Evolutionary conservation across 106 monocot species (phyloP).

Genomic region (Dendrobium officinale): DNA sequence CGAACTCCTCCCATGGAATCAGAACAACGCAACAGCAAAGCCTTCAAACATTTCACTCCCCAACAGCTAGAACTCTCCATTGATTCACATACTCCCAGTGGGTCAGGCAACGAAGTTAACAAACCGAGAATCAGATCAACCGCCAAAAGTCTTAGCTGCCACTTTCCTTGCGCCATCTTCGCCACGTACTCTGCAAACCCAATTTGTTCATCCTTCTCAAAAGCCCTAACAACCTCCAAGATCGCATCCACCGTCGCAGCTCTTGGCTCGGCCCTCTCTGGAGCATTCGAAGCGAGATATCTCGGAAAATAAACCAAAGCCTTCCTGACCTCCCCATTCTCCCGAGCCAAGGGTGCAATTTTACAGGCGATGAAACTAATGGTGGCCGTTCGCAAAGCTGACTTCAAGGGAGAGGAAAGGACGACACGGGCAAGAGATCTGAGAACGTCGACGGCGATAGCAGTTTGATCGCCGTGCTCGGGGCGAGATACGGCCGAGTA

Average conservation of each 20-base stretch:
- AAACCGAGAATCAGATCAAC: constrained; percentile 69
- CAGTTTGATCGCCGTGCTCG: constrained; percentile 51
- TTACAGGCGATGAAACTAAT: constrained; percentile 39
- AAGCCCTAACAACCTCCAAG: constrained; percentile 46
- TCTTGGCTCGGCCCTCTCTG: constrained; percentile 76
- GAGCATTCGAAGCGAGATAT: constrained; percentile 59
- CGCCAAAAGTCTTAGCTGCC: constrained; percentile 64
- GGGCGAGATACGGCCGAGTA: constrained; percentile 28
- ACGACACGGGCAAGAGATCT: constrained; percentile 36
- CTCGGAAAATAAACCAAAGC: constrained; percentile 70
- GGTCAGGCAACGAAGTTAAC: constrained; percentile 46
- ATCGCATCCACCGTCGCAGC: constrained; percentile 67
- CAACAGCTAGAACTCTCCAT: constrained; percentile 13
- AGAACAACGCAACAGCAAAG: constrained; percentile 54
- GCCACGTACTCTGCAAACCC: constrained; percentile 45
- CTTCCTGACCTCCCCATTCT: constrained; percentile 46
- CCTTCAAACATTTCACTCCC: constrained; percentile 46
- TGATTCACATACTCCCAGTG: constrained; percentile 16
- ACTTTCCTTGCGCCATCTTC: constrained; percentile 69
- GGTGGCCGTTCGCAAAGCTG: constrained; percentile 21
- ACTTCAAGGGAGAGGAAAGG: constrained; percentile 43
- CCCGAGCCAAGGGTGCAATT: constrained; percentile 39
- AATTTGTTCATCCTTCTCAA: constrained; percentile 45
- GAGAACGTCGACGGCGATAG: constrained; percentile 40
- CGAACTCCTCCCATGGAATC: constrained; percentile 55